Base-by-base conservation (phyloP, 2,329 filamentous ascomycete genomes). In the Hymenoscyphus fraxineus region DNA sequence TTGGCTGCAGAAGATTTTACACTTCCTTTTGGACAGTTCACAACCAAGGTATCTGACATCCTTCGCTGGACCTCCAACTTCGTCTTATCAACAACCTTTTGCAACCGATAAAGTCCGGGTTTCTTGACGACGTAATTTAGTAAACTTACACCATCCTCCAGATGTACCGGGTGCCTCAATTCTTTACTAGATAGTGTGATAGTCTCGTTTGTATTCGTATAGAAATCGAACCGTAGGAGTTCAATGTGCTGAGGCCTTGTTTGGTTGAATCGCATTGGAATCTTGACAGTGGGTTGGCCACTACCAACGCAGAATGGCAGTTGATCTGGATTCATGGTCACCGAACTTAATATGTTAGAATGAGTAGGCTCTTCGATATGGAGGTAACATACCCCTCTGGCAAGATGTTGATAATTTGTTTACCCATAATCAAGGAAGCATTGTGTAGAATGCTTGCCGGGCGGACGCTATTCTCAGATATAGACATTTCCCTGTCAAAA, bases 381-480 rank as follows among this genome's bases (percentile, higher is more conserved):
- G 38, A 41, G 22, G 6, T 22, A 39, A 74, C 82, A 70, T 77
- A 89, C 81, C 96, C 96, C 81, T 99, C 95, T 1, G 95, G 95
- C 63, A 99, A 81, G 73, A 99, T 97, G 75, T 99, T 95, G 77
- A 99, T 94, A 71, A 97, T 96, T 79, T 98, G 93, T 76, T 93
- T 95, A 74, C 95, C 95, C 79, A 97, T 85, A 68, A 99, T 98
- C 73, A 98, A 84, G 27, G 93, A 97, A 39, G 92, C 86, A 76
- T 98, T 97, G 76, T 97, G 92, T 66, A 97, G 81, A 68, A 99
- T 93, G 67, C 85, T 88, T 35, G 89, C 90, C 16, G 93, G 87
- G 75, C 96, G 96, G 75, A 99, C 94, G 73, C 88, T 92, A 70
- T 90, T 88, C 76, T 97, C 96, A n/a, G 92, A 95, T 69, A 99